phyloP scores from a whole-genome alignment of 1,284 basidiomycete genomes.

The Sporisorium graminicola region DNA sequence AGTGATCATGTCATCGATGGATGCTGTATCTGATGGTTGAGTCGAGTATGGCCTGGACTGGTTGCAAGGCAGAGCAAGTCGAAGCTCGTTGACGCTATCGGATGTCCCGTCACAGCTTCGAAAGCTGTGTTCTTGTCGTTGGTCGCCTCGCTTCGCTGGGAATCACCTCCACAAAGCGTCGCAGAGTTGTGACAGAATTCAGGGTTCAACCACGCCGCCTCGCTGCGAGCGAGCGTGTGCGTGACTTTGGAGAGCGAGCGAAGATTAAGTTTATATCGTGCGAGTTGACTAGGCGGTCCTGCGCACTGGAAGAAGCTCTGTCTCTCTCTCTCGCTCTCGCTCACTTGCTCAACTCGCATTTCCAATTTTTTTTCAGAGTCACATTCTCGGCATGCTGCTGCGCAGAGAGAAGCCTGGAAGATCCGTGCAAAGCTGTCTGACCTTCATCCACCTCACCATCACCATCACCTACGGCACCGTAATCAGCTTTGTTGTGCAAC shows the following conservation, averaged over 20 bases:
- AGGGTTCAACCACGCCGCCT: conserved; percentile 14
- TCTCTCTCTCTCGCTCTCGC: too few relatives aligned
- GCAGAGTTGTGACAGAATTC: conserved; percentile 2
- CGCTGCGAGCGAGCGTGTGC: too few relatives aligned
- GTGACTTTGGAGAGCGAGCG: not conserved
- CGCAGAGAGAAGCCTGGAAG: conserved; percentile 10
- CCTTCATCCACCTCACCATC: conserved; percentile 3
- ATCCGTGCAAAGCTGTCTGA: conserved; percentile 2
- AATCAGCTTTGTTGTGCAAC: not conserved
- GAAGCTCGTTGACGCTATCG: not conserved
- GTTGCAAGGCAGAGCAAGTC: not conserved
- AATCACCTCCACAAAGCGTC: conserved; percentile 1
- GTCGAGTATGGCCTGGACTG: not conserved
- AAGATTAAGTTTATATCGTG: conserved; percentile 23
- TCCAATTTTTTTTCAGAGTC: conserved; percentile 13
- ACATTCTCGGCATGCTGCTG: conserved; percentile 3
- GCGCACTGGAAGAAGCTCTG: not conserved
- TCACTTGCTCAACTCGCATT: too few relatives aligned
- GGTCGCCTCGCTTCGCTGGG: not conserved
- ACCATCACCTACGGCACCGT: conserved; percentile 13
- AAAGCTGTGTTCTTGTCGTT: not conserved
- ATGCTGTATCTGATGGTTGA: not conserved
- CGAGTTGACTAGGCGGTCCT: not conserved
- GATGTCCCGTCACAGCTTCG: conserved; percentile 1
- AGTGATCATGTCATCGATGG: not conserved